Evolutionary conservation across 116 monocot species (phyloP), one percentile per base, ranked within the genome.

Genomic region (Iris pallida): DNA sequence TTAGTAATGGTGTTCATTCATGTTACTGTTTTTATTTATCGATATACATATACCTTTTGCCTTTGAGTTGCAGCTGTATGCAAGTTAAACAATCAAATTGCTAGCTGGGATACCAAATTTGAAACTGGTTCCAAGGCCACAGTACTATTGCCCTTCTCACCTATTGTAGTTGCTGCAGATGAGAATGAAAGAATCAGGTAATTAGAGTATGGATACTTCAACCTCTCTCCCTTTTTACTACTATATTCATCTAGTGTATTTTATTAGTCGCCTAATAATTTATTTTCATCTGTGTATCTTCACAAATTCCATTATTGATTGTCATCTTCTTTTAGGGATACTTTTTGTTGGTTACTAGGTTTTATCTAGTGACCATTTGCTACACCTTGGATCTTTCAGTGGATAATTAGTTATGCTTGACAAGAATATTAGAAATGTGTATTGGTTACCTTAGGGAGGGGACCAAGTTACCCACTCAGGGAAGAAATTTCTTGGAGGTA

Each of bases 41-140:
- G 12, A n/a, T 55, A 17, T 55, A 2, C 8, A n/a, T 75, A 46
- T 43, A n/a, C 51, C 42, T 54, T 18, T 0, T 20, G 0, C 19
- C 41, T 80, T 10, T 13, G 63, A 42, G 56, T 51, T 69, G 44
- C 69, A 83, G 71, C 78, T 71, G 71, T 68, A 56, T 67, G 70
- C 61, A 83, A 70, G 68, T 49, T 79, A 55, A 66, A 57, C 9
- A 79, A 74, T 67, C 74, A 74, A 79, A 83, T 83, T 71, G 83
- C 79, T 66, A 78, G 70, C 45, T 83, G 75, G 83, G 79, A 83
- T 71, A 78, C 82, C 12, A 78, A 61, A 61, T 82, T 78, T 70
- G 83, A 68, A 69, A 68, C 67, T 17, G 83, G 83, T 52, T 75
- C 79, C 7, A 83, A 83, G 55, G 79, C 75, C 5, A 46, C 61